Conservation (phyloP, 441 rosid species). For the Aquilaria agallochum region DNA sequence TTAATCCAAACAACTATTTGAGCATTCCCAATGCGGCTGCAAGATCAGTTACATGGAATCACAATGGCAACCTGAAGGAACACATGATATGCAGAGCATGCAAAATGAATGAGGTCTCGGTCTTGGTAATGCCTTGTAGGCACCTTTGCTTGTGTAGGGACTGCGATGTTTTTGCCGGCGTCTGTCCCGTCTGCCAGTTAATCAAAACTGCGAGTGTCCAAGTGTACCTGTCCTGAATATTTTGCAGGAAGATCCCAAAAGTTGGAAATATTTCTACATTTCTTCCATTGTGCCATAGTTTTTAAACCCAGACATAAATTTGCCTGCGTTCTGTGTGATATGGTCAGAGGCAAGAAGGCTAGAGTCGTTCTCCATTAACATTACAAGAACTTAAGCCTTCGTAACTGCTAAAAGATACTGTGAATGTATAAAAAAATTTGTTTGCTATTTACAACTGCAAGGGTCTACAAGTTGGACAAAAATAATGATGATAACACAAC, state of each 20-base stretch:
- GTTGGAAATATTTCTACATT: conserved; percentile 12
- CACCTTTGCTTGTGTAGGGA: conserved; percentile 81
- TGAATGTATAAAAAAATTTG: too few relatives aligned
- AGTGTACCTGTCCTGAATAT: conserved; percentile 48
- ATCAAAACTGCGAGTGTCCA: conserved; percentile 55
- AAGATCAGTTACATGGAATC: conserved; percentile 20
- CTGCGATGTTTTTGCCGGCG: conserved; percentile 45
- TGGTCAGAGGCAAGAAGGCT: conserved; percentile 2
- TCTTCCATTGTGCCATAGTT: conserved; percentile 4
- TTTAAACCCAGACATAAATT: neutral
- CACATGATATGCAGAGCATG: conserved; percentile 62
- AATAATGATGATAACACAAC: too few relatives aligned
- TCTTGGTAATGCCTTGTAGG: conserved; percentile 79
- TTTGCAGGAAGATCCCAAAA: conserved; percentile 18
- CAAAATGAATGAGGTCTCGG: conserved; percentile 53
- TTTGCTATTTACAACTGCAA: too few relatives aligned
- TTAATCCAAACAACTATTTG: conserved; percentile 40
- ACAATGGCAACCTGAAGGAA: conserved; percentile 25
- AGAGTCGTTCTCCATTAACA: neutral
- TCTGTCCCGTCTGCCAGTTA: conserved; percentile 80
- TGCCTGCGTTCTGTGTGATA: neutral
- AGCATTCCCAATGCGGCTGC: conserved; percentile 19
- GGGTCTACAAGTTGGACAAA: too few relatives aligned
- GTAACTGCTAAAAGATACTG: too few relatives aligned
- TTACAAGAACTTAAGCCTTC: too few relatives aligned